Base-by-base conservation (phyloP, 352 stramenopile genomes). In the Globisporangium middletonii region DNA sequence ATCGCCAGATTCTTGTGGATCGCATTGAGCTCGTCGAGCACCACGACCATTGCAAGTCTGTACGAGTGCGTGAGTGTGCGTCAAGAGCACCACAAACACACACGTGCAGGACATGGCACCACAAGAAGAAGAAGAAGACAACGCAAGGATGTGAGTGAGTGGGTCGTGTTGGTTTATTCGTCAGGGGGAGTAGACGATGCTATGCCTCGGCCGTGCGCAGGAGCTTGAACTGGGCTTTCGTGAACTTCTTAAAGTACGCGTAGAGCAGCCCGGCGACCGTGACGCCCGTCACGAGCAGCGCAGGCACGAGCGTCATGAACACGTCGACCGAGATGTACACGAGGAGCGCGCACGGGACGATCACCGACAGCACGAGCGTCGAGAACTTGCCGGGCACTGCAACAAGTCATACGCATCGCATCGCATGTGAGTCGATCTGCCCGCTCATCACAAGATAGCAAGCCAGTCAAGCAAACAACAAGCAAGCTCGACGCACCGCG, bases 291-390 rank as follows among this genome's bases (percentile, higher is more conserved):
- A 81, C 72, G 49, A 81, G 63, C 44, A 81, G 57, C 26, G 59
- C 72, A 12, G 72, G 72, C 23, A 71, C 65, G 12, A 75, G 62
- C 46, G 72, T 65, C 47, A 65, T 68, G 60, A 81, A 81, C 16
- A 81, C 69, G 50, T 81, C 69, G 8, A 78, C 60, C 15, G 62
- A 67, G 30, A 81, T 81, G 55, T 81, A 81, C 41, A 75, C 47
- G 15, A 81, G 67, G 62, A 81, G 56, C 6, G 35, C 67, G 7
- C 57, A 63, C 19, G 72, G 69, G 48, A 81, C 54, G 23, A 77
- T 50, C 27, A 81, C 52, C 42, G 51, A 59, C 44, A 67, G 53
- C 19, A 68, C 65, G 5, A 78, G 65, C 48, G 65, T 33, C 9
- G 41, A 53, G 11, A 72, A 66, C 26, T 63, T 68, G 27, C 72